Conservation (phyloP, 1,284 basidiomycete species). For the Naganishia sp. region DNA sequence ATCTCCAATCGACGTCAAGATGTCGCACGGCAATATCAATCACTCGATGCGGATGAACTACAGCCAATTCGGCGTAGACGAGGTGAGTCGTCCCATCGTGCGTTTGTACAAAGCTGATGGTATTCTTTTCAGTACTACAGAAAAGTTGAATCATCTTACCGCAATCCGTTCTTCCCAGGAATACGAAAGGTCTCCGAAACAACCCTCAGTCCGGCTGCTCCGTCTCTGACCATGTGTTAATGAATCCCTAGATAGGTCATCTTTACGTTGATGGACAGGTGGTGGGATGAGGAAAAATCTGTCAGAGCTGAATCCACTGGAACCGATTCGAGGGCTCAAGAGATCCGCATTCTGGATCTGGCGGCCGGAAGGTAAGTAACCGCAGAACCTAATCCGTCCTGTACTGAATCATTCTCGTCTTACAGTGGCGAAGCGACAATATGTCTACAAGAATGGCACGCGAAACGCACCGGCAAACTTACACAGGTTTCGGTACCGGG, state of each 20-base stretch:
- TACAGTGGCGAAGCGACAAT: slow-evolving; percentile 53
- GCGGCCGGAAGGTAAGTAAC: slow-evolving; percentile 57
- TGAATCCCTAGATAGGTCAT: slow-evolving; percentile 37
- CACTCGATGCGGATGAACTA: slow-evolving; percentile 71
- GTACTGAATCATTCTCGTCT: neutral
- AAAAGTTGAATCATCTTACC: slow-evolving; percentile 65
- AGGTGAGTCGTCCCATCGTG: slow-evolving; percentile 51
- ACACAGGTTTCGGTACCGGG: neutral
- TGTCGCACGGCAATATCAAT: slow-evolving; percentile 57
- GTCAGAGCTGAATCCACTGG: slow-evolving; percentile 35
- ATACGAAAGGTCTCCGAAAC: slow-evolving; percentile 59
- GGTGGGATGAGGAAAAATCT: slow-evolving; percentile 55
- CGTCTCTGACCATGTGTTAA: slow-evolving; percentile 2
- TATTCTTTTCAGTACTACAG: slow-evolving; percentile 45
- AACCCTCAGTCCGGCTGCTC: neutral
- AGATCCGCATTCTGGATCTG: slow-evolving; percentile 57
- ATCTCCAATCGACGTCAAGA: neutral
- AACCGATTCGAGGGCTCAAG: slow-evolving; percentile 16
- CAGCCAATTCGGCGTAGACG: slow-evolving; percentile 64
- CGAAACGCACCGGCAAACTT: slow-evolving; percentile 31
- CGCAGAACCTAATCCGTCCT: neutral
- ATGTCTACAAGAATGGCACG: slow-evolving; percentile 51
- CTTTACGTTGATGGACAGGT: slow-evolving; percentile 49
- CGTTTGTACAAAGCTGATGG: neutral
- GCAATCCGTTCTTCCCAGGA: slow-evolving; percentile 71